phyloP scores from a whole-genome alignment of 768 basidiomycete species.

The Trametes cubensis region DNA sequence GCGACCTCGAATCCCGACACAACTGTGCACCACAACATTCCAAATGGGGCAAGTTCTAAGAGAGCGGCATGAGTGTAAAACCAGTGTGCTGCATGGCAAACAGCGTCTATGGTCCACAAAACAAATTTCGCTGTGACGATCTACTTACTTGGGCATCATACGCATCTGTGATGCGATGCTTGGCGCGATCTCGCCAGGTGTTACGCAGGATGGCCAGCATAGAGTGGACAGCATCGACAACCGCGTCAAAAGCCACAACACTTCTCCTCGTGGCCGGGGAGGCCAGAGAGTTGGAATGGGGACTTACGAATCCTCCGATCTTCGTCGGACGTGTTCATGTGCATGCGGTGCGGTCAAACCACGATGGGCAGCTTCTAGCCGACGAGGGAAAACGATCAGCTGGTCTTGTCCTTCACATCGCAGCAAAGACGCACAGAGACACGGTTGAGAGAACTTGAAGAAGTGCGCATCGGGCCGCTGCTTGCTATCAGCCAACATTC shows the following conservation, averaged over 20 bases:
- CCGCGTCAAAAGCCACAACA: background rate
- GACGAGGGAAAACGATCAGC: background rate
- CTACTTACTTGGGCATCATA: too few species aligned
- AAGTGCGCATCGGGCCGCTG: background rate
- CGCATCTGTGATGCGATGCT: too few species aligned
- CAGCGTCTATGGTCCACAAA: too few species aligned
- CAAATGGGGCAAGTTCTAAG: too few species aligned
- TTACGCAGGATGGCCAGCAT: too few species aligned
- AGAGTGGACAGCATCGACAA: background rate
- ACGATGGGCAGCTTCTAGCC: background rate
- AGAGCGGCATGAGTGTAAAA: too few species aligned
- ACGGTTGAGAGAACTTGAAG: background rate
- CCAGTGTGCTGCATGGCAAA: too few species aligned
- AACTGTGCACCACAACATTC: too few species aligned
- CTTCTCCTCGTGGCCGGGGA: background rate
- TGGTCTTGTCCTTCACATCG: background rate
- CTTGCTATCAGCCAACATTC: background rate
- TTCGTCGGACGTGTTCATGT: background rate
- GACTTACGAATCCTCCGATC: conserved; percentile 10
- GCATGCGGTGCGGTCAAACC: background rate
- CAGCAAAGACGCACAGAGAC: background rate
- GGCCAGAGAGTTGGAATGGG: background rate
- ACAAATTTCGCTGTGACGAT: too few species aligned
- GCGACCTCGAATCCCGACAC: too few species aligned
- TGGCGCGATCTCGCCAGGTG: too few species aligned